These are phyloP conservation scores for Filobasidium floriforme DNA, from an alignment of 768 basidiomycete species.

Conservation along the genomic window DNA sequence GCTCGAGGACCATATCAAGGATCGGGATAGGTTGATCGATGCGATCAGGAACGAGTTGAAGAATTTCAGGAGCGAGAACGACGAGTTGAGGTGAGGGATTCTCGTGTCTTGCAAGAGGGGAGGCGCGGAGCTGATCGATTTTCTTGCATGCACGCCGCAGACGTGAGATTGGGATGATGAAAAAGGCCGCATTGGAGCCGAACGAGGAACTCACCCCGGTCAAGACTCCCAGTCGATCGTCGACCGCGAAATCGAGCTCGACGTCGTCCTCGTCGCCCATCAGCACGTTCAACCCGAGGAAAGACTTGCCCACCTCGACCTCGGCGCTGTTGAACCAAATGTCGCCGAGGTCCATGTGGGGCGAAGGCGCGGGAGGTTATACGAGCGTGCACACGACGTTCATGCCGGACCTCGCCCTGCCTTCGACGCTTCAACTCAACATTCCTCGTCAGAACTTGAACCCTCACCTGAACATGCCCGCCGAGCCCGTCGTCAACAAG, in stretches of 20 bases:
- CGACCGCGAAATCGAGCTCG: constrained; percentile 14
- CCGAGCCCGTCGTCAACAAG: constrained; percentile 7
- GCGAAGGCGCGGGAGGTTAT: constrained; percentile 61
- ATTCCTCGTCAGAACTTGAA: constrained; percentile 69
- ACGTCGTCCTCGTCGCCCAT: constrained; percentile 20
- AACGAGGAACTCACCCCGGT: constrained; percentile 21
- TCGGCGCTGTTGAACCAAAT: constrained; percentile 17
- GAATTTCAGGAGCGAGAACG: constrained; percentile 69
- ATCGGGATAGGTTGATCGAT: constrained; percentile 82
- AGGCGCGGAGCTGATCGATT: constrained; percentile 19
- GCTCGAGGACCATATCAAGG: constrained; percentile 85
- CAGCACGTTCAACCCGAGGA: constrained; percentile 43
- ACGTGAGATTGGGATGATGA: constrained; percentile 46
- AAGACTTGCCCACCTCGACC: constrained; percentile 41
- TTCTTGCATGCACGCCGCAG: constrained; percentile 20
- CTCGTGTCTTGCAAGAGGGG: neutral
- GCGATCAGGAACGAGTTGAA: constrained; percentile 78
- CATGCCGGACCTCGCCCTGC: constrained; percentile 59
- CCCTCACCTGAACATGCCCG: constrained; percentile 56
- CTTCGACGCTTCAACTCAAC: neutral
- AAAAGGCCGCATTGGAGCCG: constrained; percentile 39
- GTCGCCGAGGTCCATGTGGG: constrained; percentile 57
- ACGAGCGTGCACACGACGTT: constrained; percentile 81
- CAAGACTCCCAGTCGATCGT: constrained; percentile 10
- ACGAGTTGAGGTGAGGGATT: constrained; percentile 53